phyloP scores from a whole-genome alignment of 305 asterid genomes.

The Ruellia speciosa region DNA sequence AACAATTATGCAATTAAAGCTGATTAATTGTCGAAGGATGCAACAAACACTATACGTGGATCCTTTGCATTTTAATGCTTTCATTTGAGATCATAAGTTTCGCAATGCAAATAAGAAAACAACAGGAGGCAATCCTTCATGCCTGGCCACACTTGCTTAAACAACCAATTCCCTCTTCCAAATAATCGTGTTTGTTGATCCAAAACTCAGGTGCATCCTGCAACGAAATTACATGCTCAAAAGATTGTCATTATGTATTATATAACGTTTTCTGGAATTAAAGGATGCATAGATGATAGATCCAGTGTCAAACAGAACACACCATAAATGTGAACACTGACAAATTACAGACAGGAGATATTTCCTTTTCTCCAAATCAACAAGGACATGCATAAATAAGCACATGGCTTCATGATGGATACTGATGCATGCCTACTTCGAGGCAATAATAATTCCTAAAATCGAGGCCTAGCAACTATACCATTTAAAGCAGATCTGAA shows the following conservation, averaged over 20 bases:
- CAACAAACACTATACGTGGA: neutral
- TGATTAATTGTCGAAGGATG: too few relatives aligned
- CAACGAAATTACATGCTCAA: slow-evolving; percentile 18
- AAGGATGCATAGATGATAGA: neutral
- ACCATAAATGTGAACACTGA: too few relatives aligned
- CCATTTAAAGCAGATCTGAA: neutral
- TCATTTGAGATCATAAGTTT: slow-evolving; percentile 1
- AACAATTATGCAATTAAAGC: too few relatives aligned
- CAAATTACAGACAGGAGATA: too few relatives aligned
- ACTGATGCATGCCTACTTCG: neutral
- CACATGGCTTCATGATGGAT: neutral
- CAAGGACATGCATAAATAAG: neutral
- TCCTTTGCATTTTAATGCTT: slow-evolving; percentile 14
- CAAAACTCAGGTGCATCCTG: slow-evolving; percentile 99
- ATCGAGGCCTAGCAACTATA: neutral
- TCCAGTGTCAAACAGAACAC: too few relatives aligned
- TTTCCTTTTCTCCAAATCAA: neutral
- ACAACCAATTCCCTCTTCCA: slow-evolving; percentile 89
- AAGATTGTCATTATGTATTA: slow-evolving; percentile 3
- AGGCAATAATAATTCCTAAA: neutral
- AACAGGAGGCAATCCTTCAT: slow-evolving; percentile 18
- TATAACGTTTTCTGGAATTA: neutral
- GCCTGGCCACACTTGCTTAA: slow-evolving; percentile 73
- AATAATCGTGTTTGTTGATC: slow-evolving; percentile 89
- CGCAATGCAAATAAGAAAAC: neutral